Base-by-base conservation (phyloP, 2,329 filamentous ascomycete species). In the Hypoxylon sp. region DNA sequence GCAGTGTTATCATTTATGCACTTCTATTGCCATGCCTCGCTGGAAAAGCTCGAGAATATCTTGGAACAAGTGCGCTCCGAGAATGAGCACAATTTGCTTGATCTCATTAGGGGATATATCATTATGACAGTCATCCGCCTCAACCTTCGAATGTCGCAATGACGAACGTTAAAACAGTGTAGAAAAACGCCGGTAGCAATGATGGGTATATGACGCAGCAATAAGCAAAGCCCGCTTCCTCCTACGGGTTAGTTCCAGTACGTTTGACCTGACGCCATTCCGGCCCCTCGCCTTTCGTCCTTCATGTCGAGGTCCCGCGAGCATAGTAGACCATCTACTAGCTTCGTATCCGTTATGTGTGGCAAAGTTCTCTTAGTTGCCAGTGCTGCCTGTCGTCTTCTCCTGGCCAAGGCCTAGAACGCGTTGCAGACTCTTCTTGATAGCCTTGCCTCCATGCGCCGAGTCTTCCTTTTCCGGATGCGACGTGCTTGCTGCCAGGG, bases 391-490 rank as follows among this genome's bases (percentile, higher is more conserved):
- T 4, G 40, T 35, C 6, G 48, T 60, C 29, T 59, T 62, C 8
- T 71, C 69, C 43, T 73, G 69, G 2, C 69, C 70, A 1, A 77
- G 56, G 0, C 73, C 73, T 9, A 77, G 61, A 3, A 74, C 73
- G 13, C 70, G 68, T 48, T 75, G 73, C 20, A 76, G 40, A 45
- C 74, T 74, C 52, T 66, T 72, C 31, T 68, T 67, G 43, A 76
- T 66, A 6, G 70, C 70, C 52, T 68, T 74, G 26, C 59, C 43
- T 7, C 27, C 31, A 29, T 45, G 48, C 23, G 31, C 38, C 6
- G 20, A 18, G 4, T 55, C 47, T 11, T 67, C 62, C 43, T 57
- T 67, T 15, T 56, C 55, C 4, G 61, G 38, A 7, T 55, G 52
- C 1, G 62, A 51, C 20, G 59, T 57, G 21, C 42, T 63, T 26